Percentiles rank a stretch among this genome's conserved stretches.
Evolutionary conservation across 192 early-diverging fungal genomes (phyloP).

Genomic region (Linnemannia exigua): DNA sequence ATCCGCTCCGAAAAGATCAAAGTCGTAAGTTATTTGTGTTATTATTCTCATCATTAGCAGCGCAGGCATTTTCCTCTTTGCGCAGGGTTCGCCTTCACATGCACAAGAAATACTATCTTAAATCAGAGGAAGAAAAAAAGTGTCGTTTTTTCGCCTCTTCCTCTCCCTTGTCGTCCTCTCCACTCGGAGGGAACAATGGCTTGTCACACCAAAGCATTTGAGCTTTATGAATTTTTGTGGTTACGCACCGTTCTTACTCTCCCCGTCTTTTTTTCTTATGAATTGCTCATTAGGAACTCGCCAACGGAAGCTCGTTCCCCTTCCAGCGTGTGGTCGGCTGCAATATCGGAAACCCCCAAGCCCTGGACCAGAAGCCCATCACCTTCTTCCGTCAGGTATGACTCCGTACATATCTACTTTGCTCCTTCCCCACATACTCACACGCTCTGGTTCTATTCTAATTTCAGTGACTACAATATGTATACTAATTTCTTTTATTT

Average conservation of each 20-base stretch:
- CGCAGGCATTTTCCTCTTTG: neutral
- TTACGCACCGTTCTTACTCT: neutral
- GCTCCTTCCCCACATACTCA: neutral
- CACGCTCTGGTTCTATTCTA: too few relatives aligned
- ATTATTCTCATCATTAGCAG: neutral
- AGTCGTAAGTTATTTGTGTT: slow-evolving; percentile 26
- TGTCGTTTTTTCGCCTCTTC: neutral
- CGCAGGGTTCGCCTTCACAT: neutral
- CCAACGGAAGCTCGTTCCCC: slow-evolving; percentile 20
- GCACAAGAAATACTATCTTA: neutral
- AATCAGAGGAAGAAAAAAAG: neutral
- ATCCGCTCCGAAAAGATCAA: slow-evolving; percentile 91
- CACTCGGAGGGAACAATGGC: neutral
- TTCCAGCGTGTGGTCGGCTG: slow-evolving; percentile 58
- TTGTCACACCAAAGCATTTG: neutral
- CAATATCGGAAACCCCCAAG: slow-evolving; percentile 64
- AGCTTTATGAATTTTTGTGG: neutral
- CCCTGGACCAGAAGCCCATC: slow-evolving; percentile 78
- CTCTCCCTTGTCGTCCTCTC: too few relatives aligned
- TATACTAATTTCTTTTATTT: neutral
- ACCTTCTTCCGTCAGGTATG: slow-evolving; percentile 95
- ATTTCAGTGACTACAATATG: too few relatives aligned
- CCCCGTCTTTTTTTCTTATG: neutral
- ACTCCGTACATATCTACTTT: neutral
- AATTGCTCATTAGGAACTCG: slow-evolving; percentile 52